Evolutionary conservation across 1,139 yeast genomes (phyloP), one percentile per base, ranked within the genome.

Genomic region (Starmera stellimalicola): DNA sequence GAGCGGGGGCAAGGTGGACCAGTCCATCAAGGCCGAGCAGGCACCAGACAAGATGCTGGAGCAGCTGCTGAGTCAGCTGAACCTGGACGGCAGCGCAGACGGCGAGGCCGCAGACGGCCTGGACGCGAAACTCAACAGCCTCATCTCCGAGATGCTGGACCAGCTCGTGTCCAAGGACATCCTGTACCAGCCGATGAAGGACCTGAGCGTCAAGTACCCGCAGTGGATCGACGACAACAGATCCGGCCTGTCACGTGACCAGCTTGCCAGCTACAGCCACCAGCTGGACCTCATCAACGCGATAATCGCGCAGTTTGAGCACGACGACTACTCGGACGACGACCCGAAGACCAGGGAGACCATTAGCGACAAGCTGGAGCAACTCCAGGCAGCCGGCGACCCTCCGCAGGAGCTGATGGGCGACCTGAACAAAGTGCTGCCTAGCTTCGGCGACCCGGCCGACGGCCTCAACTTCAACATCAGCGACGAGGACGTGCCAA

Each of bases 81-180:
- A 48, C 7, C 37, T 70, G 31, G 73, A 46, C 5, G 55, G 50
- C n/a, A n/a, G n/a, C 9, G 50, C 43, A 23, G 50, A 36, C 7
- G 63, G 56, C 7, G 67, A 57, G 64, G 67, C 70, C 44, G 70
- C 81, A 34, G 74, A 76, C n/a, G n/a, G n/a, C n/a, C n/a, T n/a
- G n/a, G n/a, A n/a, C n/a, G n/a, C n/a, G n/a, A n/a, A n/a, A n/a
- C n/a, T n/a, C n/a, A n/a, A n/a, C n/a, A n/a, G n/a, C 41, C 64
- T 88, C 30, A 65, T 88, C 42, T 70, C 73, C 18, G 87, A 82
- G 34, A 78, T 88, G 78, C 67, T 91, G 50, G 80, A 78, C 40
- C 93, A 85, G 54, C 69, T 91, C 55, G 75, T 93, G 15, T 77
- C 94, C 7, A 88, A 85, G 54, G 93, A 80, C 37, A 84, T 88